Base-by-base conservation (phyloP, 345 rosid genomes). In the Populus euphratica region DNA sequence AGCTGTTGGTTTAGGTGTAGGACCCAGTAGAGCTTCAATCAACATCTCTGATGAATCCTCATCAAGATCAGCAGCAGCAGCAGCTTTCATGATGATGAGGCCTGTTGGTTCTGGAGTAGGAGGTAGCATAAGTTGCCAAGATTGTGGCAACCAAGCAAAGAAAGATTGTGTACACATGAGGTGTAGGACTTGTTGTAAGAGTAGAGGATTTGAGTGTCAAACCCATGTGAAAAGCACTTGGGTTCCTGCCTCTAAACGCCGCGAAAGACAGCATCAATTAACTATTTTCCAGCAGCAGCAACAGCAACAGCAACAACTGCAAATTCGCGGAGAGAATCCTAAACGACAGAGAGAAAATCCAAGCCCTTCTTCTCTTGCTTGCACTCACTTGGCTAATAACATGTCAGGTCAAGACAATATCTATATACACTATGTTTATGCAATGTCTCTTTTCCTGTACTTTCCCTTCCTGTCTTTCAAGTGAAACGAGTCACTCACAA, bases 1-100 rank as follows among this genome's bases (percentile, higher is more conserved):
- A 25, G 91, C 88, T 16, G 88, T 83, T 64, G 87, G 85, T 39
- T 88, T 92, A 80, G 95, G 92, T 18, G 91, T 87, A 82, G 95
- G 92, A 52, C 91, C 91, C 61, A 86, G 90, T 76, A 73, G 86
- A 73, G 80, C 78, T 69, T 78, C 80, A 35, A 90, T 86, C 82
- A 81, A 88, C 86, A 80, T 84, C 63, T 81, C 84, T 39, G 94
- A 86, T 73, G 94, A 90, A 35, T 89, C 89, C 27, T 78, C 87
- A 12, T 83, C 91, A 54, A 86, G 89, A 83, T 79, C 93, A 69
- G 86, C 79, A 9, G 68, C 70, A 47, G 52, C 52, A 14, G 52
- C 52, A 14, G 52, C 52, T 74, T 77, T 84, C 76, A 88, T 86
- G 84, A 90, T 87, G 85, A 82, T 87, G 87, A 75, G 78, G 70